A percentile compares a stretch with the other conserved stretches of the same genome.
phyloP scores from a whole-genome alignment of 257 asterid genomes.

The Eustoma russellianum region DNA sequence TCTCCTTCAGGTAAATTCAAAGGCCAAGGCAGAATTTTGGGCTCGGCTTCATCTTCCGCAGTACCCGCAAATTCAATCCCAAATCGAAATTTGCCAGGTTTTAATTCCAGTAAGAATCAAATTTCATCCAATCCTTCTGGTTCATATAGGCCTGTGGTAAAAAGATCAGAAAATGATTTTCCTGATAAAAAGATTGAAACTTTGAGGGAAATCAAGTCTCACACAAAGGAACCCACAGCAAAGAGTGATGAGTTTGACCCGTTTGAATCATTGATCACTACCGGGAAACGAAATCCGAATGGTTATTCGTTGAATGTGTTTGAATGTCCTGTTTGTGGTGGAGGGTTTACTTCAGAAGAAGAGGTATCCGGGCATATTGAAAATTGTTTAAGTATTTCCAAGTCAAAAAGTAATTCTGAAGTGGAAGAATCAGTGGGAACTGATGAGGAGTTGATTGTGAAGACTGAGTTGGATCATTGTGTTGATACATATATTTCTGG shows the following conservation, averaged over 20 bases:
- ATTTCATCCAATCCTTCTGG: constrained; percentile 7
- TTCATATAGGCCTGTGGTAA: constrained; percentile 12
- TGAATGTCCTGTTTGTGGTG: constrained; percentile 83
- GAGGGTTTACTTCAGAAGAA: constrained; percentile 60
- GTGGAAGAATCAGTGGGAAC: constrained; percentile 16
- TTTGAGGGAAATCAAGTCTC: constrained; percentile 19
- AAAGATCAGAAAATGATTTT: constrained; percentile 17
- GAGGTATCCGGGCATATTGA: constrained; percentile 74
- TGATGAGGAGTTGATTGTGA: constrained; percentile 9
- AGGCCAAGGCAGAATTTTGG: constrained; percentile 88
- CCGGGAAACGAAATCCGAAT: constrained; percentile 65
- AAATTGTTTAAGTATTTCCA: constrained; percentile 40
- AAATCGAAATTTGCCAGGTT: constrained; percentile 19
- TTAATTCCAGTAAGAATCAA: constrained; percentile 10
- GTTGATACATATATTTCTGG: constrained; percentile 58
- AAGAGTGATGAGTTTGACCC: constrained; percentile 64
- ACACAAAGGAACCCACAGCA: constrained; percentile 15
- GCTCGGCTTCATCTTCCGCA: constrained; percentile 45
- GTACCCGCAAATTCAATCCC: constrained; percentile 14
- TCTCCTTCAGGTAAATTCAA: constrained; percentile 73
- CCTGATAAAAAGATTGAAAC: constrained; percentile 22
- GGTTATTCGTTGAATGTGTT: constrained; percentile 61
- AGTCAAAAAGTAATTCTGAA: constrained; percentile 11
- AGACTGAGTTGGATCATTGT: constrained; percentile 40
- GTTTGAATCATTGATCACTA: constrained; percentile 55